Evolutionary conservation across 345 rosid genomes (phyloP), one percentile per base, ranked within the genome.

Genomic region (Diplotaxis tenuifolia): DNA sequence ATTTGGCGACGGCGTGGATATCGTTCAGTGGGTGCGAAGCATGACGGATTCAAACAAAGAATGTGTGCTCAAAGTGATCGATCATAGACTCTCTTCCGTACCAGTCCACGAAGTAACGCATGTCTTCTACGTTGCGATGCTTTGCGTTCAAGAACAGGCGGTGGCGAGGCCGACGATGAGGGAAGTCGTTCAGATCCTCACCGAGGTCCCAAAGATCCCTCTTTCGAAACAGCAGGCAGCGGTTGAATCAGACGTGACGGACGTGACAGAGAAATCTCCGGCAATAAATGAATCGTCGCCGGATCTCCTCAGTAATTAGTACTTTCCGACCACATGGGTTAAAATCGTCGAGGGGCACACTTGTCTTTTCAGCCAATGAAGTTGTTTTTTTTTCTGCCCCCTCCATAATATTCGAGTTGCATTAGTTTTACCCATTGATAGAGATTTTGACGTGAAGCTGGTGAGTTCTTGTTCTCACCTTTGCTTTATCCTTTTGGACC

Each of bases 1-100:
- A 75, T 93, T 93, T 1, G 98, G 98, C 0, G 98, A 91, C 25
- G 97, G 97, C 1, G 98, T 91, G 38, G 98, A 93, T 82, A 93
- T 93, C 10, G 97, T 93, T 72, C 97, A 93, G 52, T 93, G 98
- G 98, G 89, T 93, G 14, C 73, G 94, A 19, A 85, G 86, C 75
- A 82, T 82, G 88, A 93, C 98, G 1, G 88, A 86, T 75, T 93
- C 97, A 2, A 89, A 80, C 73, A 87, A 83, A 82, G 97, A 93
- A 62, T 91, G 86, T 57, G 92, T 87, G 23, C 80, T 87, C 0
- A 89, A 91, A 70, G 86, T 93, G 65, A 81, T 93, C 0, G 98
- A 93, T 25, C 89, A 85, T 1, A 84, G 98, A 71, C 97, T 93
- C 32, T 82, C 96, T 15, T 76, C 92, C 0, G 87, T 93, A 32